Evolutionary conservation across 2,329 filamentous ascomycete species (phyloP).

Genomic region (Teratosphaeria epicoccoides): DNA sequence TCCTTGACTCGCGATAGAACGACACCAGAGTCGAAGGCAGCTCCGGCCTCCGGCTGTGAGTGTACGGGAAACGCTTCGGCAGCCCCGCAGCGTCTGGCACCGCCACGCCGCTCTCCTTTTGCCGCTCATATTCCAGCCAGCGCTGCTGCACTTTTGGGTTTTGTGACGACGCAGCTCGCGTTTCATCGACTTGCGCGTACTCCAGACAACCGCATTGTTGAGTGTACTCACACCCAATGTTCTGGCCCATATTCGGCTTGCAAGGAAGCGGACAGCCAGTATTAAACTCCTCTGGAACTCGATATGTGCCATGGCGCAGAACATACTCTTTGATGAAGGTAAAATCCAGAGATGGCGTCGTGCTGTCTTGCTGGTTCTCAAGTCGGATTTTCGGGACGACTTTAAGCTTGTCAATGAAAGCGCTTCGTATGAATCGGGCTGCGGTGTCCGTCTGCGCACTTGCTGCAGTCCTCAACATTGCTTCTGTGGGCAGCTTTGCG

Average conservation of each 20-base stretch:
- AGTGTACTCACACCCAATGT: conserved; percentile 52
- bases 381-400: conserved; percentile 20
- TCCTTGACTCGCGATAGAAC: conserved; percentile 34
- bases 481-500: conserved; percentile 23
- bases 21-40: conserved; percentile 15
- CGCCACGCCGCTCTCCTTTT: conserved; percentile 17
- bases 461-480: conserved; percentile 27
- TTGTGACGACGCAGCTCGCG: conserved; percentile 20
- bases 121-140: conserved; percentile 8
- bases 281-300: conserved; percentile 48
- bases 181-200: conserved; percentile 44
- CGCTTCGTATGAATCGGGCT: conserved; percentile 26
- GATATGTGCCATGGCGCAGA: conserved; percentile 49
- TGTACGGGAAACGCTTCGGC: conserved; percentile 54
- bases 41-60: conserved; percentile 18
- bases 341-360: conserved; percentile 51
- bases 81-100: conserved; percentile 25
- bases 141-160: conserved; percentile 6
- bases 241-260: conserved; percentile 40
- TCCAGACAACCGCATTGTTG: conserved; percentile 56
- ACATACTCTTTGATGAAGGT: conserved; percentile 56
- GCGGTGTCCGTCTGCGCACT: conserved; percentile 23
- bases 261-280: conserved; percentile 55
- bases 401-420: conserved; percentile 26
- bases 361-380: conserved; percentile 48